phyloP scores from a whole-genome alignment of 2,329 filamentous ascomycete species.

The Diatrype stigma region DNA sequence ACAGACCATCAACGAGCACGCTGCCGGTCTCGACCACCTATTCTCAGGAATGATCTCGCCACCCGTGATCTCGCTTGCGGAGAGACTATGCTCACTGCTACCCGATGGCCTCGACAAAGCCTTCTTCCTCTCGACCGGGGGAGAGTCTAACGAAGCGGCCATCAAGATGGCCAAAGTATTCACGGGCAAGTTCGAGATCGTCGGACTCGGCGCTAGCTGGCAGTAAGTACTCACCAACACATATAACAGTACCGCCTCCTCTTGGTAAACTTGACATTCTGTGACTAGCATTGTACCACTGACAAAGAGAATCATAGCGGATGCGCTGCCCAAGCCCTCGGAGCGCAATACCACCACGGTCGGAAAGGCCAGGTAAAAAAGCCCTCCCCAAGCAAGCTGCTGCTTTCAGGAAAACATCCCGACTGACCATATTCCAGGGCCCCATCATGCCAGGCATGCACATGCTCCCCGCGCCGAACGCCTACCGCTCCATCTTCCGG shows the following conservation, averaged over 20 bases:
- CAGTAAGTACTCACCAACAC: no score
- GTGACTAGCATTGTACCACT: no score
- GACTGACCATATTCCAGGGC: conserved; percentile 19
- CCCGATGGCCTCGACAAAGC: conserved; percentile 48
- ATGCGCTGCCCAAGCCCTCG: conserved; percentile 51
- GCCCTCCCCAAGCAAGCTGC: no score
- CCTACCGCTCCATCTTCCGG: conserved; percentile 47
- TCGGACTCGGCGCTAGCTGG: conserved; percentile 54
- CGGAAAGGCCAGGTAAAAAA: conserved; percentile 35
- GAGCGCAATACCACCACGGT: conserved; percentile 53
- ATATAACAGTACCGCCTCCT: no score
- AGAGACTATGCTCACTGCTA: conserved; percentile 45
- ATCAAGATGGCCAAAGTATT: conserved; percentile 61
- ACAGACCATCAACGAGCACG: conserved; percentile 44
- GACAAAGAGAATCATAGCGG: no score
- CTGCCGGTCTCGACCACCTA: conserved; percentile 51
- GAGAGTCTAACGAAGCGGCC: conserved; percentile 57
- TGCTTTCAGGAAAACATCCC: no score
- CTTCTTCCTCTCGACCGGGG: conserved; percentile 55
- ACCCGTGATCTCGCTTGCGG: conserved; percentile 52
- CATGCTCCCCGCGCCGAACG: conserved; percentile 48
- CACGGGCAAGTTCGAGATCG: conserved; percentile 62
- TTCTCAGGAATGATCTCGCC: conserved; percentile 55
- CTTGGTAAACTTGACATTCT: no score
- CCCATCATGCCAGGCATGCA: conserved; percentile 52